Evolutionary conservation across 305 asterid species (phyloP).

Genomic region (Fraxinus floribunda): DNA sequence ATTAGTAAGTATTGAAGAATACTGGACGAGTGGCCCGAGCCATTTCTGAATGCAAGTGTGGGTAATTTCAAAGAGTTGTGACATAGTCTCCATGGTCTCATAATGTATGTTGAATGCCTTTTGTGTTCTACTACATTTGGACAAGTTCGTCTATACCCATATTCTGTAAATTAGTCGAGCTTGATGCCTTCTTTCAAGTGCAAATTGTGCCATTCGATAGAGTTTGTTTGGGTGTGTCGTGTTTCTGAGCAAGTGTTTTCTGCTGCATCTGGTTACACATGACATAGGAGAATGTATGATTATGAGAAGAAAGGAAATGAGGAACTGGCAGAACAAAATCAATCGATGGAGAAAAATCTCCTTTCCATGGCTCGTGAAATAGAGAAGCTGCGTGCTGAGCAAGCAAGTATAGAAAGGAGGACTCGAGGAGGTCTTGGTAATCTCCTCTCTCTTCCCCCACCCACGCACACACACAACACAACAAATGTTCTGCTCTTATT

Average conservation of each 20-base stretch:
- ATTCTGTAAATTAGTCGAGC: background rate
- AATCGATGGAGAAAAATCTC: constrained; percentile 69
- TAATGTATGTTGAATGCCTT: background rate
- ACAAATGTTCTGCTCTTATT: background rate
- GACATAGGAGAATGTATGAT: constrained; percentile 40
- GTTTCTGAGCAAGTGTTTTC: constrained; percentile 11
- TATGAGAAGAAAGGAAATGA: constrained; percentile 75
- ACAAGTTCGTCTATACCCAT: background rate
- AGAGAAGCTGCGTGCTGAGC: constrained; percentile 76
- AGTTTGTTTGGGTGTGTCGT: background rate
- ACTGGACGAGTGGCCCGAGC: background rate
- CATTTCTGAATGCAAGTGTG: background rate
- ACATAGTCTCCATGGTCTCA: background rate
- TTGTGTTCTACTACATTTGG: background rate
- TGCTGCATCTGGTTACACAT: constrained; percentile 15
- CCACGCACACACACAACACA: background rate
- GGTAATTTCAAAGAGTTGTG: background rate
- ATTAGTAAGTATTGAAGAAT: background rate
- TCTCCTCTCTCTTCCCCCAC: background rate
- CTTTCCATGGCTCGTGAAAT: constrained; percentile 86
- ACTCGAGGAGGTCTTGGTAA: constrained; percentile 49
- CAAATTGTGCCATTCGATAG: background rate
- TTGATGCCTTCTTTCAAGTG: background rate
- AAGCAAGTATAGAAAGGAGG: constrained; percentile 48
- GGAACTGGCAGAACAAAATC: constrained; percentile 67